Base-by-base conservation (phyloP, 805 yeast species). In the Jamesozyma lodderae region DNA sequence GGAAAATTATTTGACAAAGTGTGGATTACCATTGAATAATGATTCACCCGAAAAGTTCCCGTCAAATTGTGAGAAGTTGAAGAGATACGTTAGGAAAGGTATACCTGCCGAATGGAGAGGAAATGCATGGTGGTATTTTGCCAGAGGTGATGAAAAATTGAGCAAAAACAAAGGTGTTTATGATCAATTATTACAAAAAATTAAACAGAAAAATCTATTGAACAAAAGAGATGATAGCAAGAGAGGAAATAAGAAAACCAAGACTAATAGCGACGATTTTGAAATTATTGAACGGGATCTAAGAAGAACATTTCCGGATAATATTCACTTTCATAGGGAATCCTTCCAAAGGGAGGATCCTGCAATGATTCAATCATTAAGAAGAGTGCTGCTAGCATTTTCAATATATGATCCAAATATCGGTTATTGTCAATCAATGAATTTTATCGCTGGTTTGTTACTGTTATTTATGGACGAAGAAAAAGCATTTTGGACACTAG, bases 41-140 rank as follows among this genome's bases (percentile, higher is more conserved):
- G 76, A 69, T 22, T 61, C 59, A 4, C 94, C 94, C 1, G 61
- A 67, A 1, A 60, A 85, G 43, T 84, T 81, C 47, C 95, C 95
- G 0, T 76, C 92, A 1, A 73, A 72, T 42, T 79, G 87, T 2
- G 88, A 80, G 37, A 84, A 81, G 48, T 67, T 86, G 44, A 79
- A 81, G 51, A 71, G 90, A 43, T 78, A 83, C 50, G 75, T 90
- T 10, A 71, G 96, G 38, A 81, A 83, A 55, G 98, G 98, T 7
- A 80, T 90, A 8, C 97, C 98, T 0, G 86, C 95, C 0, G 96
- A 85, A 56, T 90, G 96, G 96, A 68, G 98, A 48, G 98, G 97
- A 1, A 75, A 75, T 47, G 96, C 96, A 0, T 90, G 98, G 98
- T 90, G 92, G 70, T 77, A 77, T 65, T 88, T 84, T 60, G 94